Percentiles rank a stretch among this genome's conserved stretches.
Evolutionary conservation across 805 yeast species (phyloP).

Genomic region (Zygoascus tannicola): DNA sequence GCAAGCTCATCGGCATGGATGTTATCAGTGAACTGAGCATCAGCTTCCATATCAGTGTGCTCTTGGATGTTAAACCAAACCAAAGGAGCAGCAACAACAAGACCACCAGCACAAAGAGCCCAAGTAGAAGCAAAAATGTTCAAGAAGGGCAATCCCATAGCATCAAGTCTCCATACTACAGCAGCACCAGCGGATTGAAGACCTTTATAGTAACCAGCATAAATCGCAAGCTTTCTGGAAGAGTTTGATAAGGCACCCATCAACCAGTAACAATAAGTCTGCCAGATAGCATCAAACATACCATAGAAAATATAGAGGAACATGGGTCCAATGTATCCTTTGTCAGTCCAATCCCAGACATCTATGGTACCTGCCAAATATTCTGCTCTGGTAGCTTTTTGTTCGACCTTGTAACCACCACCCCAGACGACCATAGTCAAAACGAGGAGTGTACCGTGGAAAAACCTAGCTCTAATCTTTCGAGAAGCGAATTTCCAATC

Average conservation of each 20-base stretch:
- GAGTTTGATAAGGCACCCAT: slow-evolving; percentile 52
- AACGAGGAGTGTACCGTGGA: slow-evolving; percentile 32
- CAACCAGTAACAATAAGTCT: slow-evolving; percentile 48
- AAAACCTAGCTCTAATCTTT: slow-evolving; percentile 37
- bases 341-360: slow-evolving; percentile 38
- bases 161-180: slow-evolving; percentile 50
- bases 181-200: slow-evolving; percentile 59
- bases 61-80: slow-evolving; percentile 37
- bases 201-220: slow-evolving; percentile 56
- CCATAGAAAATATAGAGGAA: slow-evolving; percentile 58
- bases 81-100: slow-evolving; percentile 42
- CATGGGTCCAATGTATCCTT: slow-evolving; percentile 47
- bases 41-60: slow-evolving; percentile 29
- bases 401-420: slow-evolving; percentile 45
- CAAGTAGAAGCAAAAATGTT: slow-evolving; percentile 41
- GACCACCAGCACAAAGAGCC: slow-evolving; percentile 42
- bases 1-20: slow-evolving; percentile 13
- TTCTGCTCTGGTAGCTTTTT: slow-evolving; percentile 33
- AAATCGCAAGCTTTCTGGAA: slow-evolving; percentile 45
- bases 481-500: slow-evolving; percentile 38
- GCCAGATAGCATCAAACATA: slow-evolving; percentile 49
- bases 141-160: slow-evolving; percentile 31
- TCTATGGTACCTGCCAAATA: slow-evolving; percentile 8
- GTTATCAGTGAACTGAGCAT: slow-evolving; percentile 15
- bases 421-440: slow-evolving; percentile 47